Evolutionary conservation across 2,329 filamentous ascomycete species (phyloP), one percentile per base, ranked within the genome.

Genomic region (Cladophialophora yegresii): DNA sequence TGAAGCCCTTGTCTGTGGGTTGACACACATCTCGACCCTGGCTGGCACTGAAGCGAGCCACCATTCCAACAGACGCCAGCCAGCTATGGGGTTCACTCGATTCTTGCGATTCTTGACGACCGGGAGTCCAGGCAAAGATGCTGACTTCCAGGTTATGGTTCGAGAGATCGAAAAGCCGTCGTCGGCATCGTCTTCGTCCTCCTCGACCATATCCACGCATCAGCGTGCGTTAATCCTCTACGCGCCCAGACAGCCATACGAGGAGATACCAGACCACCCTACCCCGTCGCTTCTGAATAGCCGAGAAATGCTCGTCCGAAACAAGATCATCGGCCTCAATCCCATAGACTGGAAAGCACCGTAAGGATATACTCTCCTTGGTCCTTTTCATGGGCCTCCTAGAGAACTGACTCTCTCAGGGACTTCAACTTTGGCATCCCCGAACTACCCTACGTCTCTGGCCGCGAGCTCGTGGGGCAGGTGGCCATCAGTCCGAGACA

Each of bases 381-480:
- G 16, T 33, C 10, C 22, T 8, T 13, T 43, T n/a, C 40, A 28
- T 28, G 26, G 26, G 26, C 23, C 20, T 7, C 20, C 10, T 3
- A 49, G 36, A 51, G 12, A 54, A 54, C 50, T 61, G 23, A 54
- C 43, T n/a, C 28, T 16, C 83, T 30, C 36, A 89, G 87, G 10
- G 89, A 89, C 71, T 91, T 84, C 72, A 87, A 87, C 67, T 91
- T 90, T 72, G 87, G 85, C 33, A 85, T 91, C 54, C 88, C 89
- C 0, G 78, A 80, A 9, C 79, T 90, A 10, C 89, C 89, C 1
- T 90, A 87, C 75, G 83, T 91, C 30, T 86, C 87, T 30, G 88
- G 89, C 0, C 82, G 88, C 40, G 89, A 92, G 70, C 78, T 89
- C n/a, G 84, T 86, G 2, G 89, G 89, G 10, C 81, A 81, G 12